Percentiles rank a stretch among this genome's conserved stretches.
Conservation (phyloP, 1,284 basidiomycete genomes). For the Melanopsichium pennsylvanicum region DNA sequence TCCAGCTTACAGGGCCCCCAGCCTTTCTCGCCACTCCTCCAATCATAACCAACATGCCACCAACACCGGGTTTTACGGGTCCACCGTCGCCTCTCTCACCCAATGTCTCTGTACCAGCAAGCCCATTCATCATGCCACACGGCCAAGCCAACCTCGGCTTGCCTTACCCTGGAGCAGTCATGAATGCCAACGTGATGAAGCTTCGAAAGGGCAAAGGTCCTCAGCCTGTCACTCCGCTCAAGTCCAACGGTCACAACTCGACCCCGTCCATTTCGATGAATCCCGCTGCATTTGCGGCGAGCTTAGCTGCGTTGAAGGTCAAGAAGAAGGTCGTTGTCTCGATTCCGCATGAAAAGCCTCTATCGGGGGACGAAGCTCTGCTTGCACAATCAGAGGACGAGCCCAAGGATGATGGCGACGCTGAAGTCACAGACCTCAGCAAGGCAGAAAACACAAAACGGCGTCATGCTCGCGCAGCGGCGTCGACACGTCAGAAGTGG, state of each 20-base stretch:
- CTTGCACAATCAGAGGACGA: constrained; percentile 12
- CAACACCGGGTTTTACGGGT: constrained; percentile 7
- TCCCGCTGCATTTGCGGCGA: constrained; percentile 50
- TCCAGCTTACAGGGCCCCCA: constrained; percentile 38
- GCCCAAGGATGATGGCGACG: not conserved
- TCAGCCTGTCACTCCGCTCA: constrained; percentile 50
- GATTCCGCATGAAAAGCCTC: constrained; percentile 30
- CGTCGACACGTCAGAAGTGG: constrained; percentile 30
- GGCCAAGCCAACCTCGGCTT: constrained; percentile 3
- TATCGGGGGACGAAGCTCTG: constrained; percentile 23
- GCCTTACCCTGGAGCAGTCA: constrained; percentile 2
- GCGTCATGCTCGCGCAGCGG: constrained; percentile 13
- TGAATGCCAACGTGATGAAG: constrained; percentile 8
- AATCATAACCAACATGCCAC: constrained; percentile 15
- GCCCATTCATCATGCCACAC: constrained; percentile 17
- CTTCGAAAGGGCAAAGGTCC: constrained; percentile 23
- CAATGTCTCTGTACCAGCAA: constrained; percentile 6
- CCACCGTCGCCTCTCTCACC: constrained; percentile 36
- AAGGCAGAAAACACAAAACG: constrained; percentile 1
- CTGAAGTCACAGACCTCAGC: not conserved
- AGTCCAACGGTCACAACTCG: constrained; percentile 57
- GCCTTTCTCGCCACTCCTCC: constrained; percentile 33
- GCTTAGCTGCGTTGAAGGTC: constrained; percentile 31
- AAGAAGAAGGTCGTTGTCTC: constrained; percentile 43
- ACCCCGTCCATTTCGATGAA: constrained; percentile 56